Base-by-base conservation (phyloP, 1,284 basidiomycete genomes). In the Cutaneotrichosporon sp. region DNA sequence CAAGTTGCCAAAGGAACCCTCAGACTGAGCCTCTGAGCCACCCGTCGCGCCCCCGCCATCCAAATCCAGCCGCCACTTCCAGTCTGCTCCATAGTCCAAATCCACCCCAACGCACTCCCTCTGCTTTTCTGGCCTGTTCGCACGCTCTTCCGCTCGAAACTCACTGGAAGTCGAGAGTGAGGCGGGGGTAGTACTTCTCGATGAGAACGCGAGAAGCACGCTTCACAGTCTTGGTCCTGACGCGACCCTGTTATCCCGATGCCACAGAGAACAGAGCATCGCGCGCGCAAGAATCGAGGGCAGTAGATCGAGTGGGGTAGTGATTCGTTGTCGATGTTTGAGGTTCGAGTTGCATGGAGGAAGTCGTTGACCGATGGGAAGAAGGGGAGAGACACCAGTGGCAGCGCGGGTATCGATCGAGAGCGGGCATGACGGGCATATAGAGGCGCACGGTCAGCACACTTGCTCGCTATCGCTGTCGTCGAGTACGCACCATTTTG, bases 221-320 rank as follows among this genome's bases (percentile, higher is more conserved):
- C 85, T 98, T 99, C 77, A 93, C 94, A 67, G 94, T 99, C 83
- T 99, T 99, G 72, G 94, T 99, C 75, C 94, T 90, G 81, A 99
- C 94, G 75, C 94, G 92, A 79, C 96, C 96, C 94, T 97, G 78
- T 49, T 53, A 33, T 27, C 31, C 20, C 22, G 38, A 48, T 31
- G 46, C 46, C 34, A 25, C 27, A 25, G 29, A 38, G 44, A 16
- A n/a, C n/a, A 27, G 17, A 41, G 26, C 27, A 31, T 14, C 19
- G 5, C 34, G 26, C 27, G 29, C 26, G 34, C 27, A 29, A 10
- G 3, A 29, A 16, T 31, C 24, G 55, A 60, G 43, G 29, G 29
- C 19, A 24, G 45, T 17, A 17, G 33, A 22, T 14, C 20, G 20
- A n/a, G n/a, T n/a, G n/a, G n/a, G n/a, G n/a, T n/a, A n/a, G n/a